These are phyloP conservation scores for Neonectria neomacrospora DNA, from an alignment of 2,329 filamentous ascomycete genomes.

Conservation along the genomic window DNA sequence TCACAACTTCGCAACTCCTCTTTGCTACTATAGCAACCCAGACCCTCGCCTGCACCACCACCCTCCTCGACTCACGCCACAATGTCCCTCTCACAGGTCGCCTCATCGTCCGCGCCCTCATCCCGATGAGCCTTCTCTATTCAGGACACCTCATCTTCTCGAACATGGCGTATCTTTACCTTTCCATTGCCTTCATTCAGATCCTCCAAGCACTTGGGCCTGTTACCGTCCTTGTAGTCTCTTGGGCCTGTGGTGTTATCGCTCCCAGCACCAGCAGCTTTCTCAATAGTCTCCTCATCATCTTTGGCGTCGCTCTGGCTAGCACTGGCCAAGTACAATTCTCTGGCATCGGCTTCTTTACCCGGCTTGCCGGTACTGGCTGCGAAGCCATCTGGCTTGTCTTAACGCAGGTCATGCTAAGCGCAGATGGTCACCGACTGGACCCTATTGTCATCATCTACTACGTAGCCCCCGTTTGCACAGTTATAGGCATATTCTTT, in stretches of 20 bases:
- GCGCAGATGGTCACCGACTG: slow-evolving; percentile 81
- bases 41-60: slow-evolving; percentile 69
- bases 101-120: slow-evolving; percentile 69
- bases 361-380: slow-evolving; percentile 77
- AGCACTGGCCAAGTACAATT: slow-evolving; percentile 73
- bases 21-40: slow-evolving; percentile 73
- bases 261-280: slow-evolving; percentile 56
- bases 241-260: slow-evolving; percentile 65
- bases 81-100: slow-evolving; percentile 68
- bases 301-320: slow-evolving; percentile 60
- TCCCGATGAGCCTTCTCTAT: slow-evolving; percentile 73
- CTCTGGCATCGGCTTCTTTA: slow-evolving; percentile 70
- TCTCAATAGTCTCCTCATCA: slow-evolving; percentile 60
- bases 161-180: slow-evolving; percentile 73
- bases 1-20: slow-evolving; percentile 74
- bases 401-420: slow-evolving; percentile 84
- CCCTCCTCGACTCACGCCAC: slow-evolving; percentile 68
- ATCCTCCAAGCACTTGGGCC: slow-evolving; percentile 75
- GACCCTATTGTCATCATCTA: slow-evolving; percentile 86
- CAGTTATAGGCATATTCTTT: slow-evolving; percentile 75
- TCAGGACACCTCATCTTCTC: slow-evolving; percentile 71
- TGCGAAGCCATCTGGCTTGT: slow-evolving; percentile 84
- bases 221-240: slow-evolving; percentile 72
- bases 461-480: slow-evolving; percentile 87
- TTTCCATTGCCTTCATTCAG: slow-evolving; percentile 74